These are phyloP conservation scores for Euphorbia tirucalli DNA, from an alignment of 345 rosid genomes.

Conservation along the genomic window DNA sequence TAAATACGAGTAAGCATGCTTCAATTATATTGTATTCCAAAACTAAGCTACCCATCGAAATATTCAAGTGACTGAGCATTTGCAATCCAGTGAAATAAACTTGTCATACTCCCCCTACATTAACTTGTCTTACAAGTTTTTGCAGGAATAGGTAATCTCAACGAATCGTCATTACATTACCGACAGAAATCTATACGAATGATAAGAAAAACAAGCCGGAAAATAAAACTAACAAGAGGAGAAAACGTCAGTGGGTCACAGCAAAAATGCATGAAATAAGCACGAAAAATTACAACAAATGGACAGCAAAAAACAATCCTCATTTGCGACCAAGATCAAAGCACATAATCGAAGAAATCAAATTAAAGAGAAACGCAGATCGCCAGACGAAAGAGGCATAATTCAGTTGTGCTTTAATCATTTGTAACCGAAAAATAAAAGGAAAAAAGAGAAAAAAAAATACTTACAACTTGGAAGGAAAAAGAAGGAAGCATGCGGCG, in stretches of 20 bases:
- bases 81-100: background rate
- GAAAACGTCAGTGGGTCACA: background rate
- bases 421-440: background rate
- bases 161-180: background rate
- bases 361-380: conserved; percentile 6
- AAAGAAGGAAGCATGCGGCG: background rate
- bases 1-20: background rate
- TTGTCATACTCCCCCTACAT: background rate
- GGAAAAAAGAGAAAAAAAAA: background rate
- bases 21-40: background rate
- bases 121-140: conserved; percentile 26
- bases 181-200: background rate
- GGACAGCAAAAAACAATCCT: background rate
- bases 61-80: background rate
- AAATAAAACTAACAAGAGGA: background rate
- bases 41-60: background rate
- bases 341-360: background rate
- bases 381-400: background rate
- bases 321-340: conserved; percentile 5
- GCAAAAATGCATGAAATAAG: background rate
- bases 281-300: background rate
- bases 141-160: background rate
- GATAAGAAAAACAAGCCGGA: background rate
- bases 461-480: background rate
- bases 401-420: background rate